Evolutionary conservation across 257 asterid genomes (phyloP).

Genomic region (Cynanchum wilfordii): DNA sequence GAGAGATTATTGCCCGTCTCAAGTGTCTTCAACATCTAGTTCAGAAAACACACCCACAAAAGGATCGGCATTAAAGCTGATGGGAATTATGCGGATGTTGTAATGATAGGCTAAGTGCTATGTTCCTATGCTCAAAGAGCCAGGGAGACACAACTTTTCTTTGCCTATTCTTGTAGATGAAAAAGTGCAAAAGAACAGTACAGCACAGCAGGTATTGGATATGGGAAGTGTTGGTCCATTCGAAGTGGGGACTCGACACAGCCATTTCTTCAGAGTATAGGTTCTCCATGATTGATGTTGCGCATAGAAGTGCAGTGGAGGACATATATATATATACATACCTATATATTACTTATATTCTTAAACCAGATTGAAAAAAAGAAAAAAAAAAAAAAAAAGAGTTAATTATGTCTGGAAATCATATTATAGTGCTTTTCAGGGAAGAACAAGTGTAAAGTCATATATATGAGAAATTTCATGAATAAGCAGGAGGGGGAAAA

Average conservation of each 20-base stretch:
- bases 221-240: constrained; percentile 71
- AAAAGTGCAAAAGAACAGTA: constrained; percentile 17
- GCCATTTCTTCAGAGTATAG: constrained; percentile 31
- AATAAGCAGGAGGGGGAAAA: constrained; percentile 5
- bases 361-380: not conserved
- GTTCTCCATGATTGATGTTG: constrained; percentile 36
- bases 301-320: constrained; percentile 54
- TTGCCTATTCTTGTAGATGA: constrained; percentile 27
- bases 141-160: constrained; percentile 21
- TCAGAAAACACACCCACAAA: constrained; percentile 34
- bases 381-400: not conserved
- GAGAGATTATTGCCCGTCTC: constrained; percentile 73
- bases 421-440: constrained; percentile 13
- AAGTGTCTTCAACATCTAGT: constrained; percentile 61
- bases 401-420: constrained; percentile 13
- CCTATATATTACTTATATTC: too few relatives aligned
- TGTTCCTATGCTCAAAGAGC: constrained; percentile 33
- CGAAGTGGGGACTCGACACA: constrained; percentile 78
- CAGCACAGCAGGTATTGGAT: constrained; percentile 25
- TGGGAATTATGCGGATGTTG: constrained; percentile 18
- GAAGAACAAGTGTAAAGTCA: constrained; percentile 21
- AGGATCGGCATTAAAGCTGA: constrained; percentile 29
- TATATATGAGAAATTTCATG: constrained; percentile 29
- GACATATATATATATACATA: not conserved
- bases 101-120: constrained; percentile 26